These are phyloP conservation scores for Jatropha podagrica DNA, from an alignment of 441 rosid species.

Conservation along the genomic window DNA sequence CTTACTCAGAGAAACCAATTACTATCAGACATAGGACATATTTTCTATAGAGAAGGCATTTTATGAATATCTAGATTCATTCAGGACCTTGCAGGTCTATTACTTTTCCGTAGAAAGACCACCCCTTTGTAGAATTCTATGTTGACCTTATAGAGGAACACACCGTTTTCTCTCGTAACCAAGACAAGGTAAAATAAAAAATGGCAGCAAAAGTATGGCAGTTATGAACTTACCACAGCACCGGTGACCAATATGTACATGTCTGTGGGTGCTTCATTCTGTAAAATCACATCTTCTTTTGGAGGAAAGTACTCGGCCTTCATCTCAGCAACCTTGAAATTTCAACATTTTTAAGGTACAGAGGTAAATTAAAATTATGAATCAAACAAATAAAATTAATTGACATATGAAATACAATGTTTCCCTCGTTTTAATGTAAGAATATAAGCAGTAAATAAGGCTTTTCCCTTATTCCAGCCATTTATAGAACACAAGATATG, in stretches of 20 bases:
- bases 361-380: neutral
- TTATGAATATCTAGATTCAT: neutral
- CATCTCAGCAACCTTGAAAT: slow-evolving; percentile 78
- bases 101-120: neutral
- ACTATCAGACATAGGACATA: neutral
- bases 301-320: slow-evolving; percentile 94
- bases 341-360: slow-evolving; percentile 2
- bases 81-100: neutral
- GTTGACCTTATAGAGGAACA: too few relatives aligned
- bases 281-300: slow-evolving; percentile 85
- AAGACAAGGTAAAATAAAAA: neutral
- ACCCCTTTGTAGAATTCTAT: too few relatives aligned
- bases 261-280: slow-evolving; percentile 92
- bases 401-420: neutral
- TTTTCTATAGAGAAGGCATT: neutral
- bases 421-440: neutral
- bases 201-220: neutral
- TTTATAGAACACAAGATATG: neutral
- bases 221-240: slow-evolving; percentile 51
- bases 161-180: too few relatives aligned
- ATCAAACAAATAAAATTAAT: slow-evolving; percentile 4
- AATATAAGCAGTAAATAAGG: neutral
- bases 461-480: neutral
- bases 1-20: neutral
- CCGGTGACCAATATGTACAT: slow-evolving; percentile 82